Base-by-base conservation (phyloP, 2,329 filamentous ascomycete species). In the Calonectria ilicicola region DNA sequence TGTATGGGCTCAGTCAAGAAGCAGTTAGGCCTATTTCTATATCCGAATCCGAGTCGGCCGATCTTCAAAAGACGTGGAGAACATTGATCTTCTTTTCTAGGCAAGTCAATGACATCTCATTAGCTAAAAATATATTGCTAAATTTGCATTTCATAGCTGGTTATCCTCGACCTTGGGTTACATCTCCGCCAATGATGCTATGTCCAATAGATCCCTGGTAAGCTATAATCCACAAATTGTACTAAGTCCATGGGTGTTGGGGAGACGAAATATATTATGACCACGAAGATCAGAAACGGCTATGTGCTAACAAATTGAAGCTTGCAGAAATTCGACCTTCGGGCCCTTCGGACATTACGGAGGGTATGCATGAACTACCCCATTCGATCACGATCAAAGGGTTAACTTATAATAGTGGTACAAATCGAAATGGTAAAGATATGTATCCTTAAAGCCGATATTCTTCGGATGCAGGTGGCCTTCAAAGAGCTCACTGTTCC, bases 71-170 rank as follows among this genome's bases (percentile, higher is more conserved):
- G 51, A 51, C 72, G 1, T 72, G 69, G 69, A 44, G 65, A 23
- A 72, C 72, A n/a, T 51, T 74, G 17, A 26, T 72, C 9, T 74
- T 74, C 40, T 63, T 74, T 35, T 69, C 60, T 27, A 49, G 60
- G 60, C 19, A 49, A 47, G 17, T 49, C 9, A 15, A 2, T 29
- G 8, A 3, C 9, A 9, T 23, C 32, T 47, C 10, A 14, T 29
- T 21, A 35, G 32, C 19, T 27, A 35, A 9, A 21, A 10, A 19
- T 23, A 4, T 2, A 47, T 47, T 47, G n/a, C 14, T 23, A 5
- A 47, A 10, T 10, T 4, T 23, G 9, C 21, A 5, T 35, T n/a
- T 10, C 46, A 17, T 35, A 64, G 60, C 17, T 64, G 60, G 42
- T 23, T 64, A 17, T 64, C 60, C 19, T 64, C 60, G 14, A 64